phyloP scores from a whole-genome alignment of 2,329 filamentous ascomycete species.

The Clonostachys chloroleuca region DNA sequence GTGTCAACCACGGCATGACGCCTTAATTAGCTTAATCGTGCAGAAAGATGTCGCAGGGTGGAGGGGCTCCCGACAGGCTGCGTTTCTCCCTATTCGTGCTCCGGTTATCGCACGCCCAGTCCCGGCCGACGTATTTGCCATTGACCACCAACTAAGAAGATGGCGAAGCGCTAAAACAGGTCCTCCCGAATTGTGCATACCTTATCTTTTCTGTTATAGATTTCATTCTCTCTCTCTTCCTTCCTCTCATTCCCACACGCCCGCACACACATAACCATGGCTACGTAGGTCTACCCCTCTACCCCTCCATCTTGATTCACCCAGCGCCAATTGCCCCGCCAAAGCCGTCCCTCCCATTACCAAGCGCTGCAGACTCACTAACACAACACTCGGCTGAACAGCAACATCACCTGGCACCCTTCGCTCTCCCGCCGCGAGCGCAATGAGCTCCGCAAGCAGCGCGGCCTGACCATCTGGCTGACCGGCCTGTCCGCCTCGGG shows the following conservation, averaged over 20 bases:
- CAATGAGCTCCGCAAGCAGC: constrained; percentile 71
- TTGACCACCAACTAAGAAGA: too few relatives aligned
- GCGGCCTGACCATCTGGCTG: constrained; percentile 95
- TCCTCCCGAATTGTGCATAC: too few relatives aligned
- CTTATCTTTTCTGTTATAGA: not conserved
- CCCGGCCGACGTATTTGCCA: too few relatives aligned
- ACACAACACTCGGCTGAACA: constrained; percentile 25
- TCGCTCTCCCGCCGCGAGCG: constrained; percentile 77
- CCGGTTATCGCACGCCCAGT: too few relatives aligned
- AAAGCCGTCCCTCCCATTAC: constrained; percentile 2
- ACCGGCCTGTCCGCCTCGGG: constrained; percentile 94
- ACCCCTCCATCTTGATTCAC: constrained; percentile 3
- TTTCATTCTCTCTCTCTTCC: not conserved
- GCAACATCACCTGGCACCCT: constrained; percentile 88
- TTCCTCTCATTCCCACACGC: not conserved
- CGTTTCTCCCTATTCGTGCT: too few relatives aligned
- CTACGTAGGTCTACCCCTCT: not conserved
- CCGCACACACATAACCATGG: not conserved
- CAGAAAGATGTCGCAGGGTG: too few relatives aligned
- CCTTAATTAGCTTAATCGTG: too few relatives aligned
- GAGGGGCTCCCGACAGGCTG: too few relatives aligned
- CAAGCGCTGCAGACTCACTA: not conserved
- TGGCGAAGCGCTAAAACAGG: too few relatives aligned
- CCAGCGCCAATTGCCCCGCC: not conserved
- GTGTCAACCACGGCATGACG: too few relatives aligned